phyloP scores from a whole-genome alignment of 176 grass and related monocot genomes.

The Aegilops tauschii region DNA sequence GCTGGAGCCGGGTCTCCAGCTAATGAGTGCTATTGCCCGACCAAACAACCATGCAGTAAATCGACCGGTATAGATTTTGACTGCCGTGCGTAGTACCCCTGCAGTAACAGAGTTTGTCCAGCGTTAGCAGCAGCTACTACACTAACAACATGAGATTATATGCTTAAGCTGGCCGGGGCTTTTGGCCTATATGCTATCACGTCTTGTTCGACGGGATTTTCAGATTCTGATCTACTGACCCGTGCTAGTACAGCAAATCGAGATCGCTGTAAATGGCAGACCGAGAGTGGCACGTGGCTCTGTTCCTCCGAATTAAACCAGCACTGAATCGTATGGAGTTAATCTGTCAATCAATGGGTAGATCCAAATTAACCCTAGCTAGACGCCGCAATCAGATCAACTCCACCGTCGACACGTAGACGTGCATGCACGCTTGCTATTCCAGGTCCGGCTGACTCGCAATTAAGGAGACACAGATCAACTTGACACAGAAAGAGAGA shows the following conservation, averaged over 20 bases:
- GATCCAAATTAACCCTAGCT: neutral
- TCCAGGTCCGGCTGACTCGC: neutral
- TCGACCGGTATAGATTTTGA: neutral
- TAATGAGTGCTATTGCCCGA: neutral
- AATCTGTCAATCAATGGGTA: neutral
- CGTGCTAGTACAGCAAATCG: no score
- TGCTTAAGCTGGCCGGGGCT: no score
- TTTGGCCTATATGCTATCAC: no score
- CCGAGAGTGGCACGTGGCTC: neutral
- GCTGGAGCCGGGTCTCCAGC: no score
- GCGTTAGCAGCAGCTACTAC: no score
- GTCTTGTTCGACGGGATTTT: no score
- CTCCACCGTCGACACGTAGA: constrained; percentile 17
- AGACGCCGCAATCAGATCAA: neutral
- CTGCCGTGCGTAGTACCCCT: neutral
- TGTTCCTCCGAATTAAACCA: constrained; percentile 14
- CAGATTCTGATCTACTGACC: no score
- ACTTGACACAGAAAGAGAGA: neutral
- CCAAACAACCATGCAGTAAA: neutral
- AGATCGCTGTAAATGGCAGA: neutral
- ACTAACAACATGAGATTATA: no score
- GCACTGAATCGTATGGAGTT: constrained; percentile 8
- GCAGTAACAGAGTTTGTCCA: neutral
- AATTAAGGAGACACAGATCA: neutral
- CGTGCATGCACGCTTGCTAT: constrained; percentile 25